These are phyloP conservation scores for Coemansia linderi DNA, from an alignment of 371 early-diverging fungal genomes.

Conservation along the genomic window DNA sequence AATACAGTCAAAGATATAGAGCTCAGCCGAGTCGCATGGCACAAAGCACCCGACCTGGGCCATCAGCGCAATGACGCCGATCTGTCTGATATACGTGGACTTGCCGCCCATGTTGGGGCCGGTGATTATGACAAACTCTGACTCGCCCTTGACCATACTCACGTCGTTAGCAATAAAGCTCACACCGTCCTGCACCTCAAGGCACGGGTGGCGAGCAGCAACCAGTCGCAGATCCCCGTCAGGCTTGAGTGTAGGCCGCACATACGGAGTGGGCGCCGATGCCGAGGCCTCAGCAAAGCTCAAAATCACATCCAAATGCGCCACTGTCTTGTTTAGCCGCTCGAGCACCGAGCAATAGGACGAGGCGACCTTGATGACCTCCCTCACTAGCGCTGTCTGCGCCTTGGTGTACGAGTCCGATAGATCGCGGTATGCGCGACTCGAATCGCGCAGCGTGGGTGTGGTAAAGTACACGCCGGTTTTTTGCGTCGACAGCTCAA, in stretches of 20 bases:
- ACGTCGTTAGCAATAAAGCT: slow-evolving; percentile 94
- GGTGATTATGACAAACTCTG: slow-evolving; percentile 78
- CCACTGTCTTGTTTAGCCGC: slow-evolving; percentile 70
- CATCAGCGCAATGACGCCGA: slow-evolving; percentile 89
- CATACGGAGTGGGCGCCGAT: slow-evolving; percentile 81
- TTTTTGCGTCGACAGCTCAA: slow-evolving; percentile 89
- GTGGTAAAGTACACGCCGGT: slow-evolving; percentile 90
- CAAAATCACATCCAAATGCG: slow-evolving; percentile 82
- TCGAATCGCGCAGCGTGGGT: slow-evolving; percentile 63
- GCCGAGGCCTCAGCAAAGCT: slow-evolving; percentile 87
- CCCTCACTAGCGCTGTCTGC: slow-evolving; percentile 77
- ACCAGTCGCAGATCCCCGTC: slow-evolving; percentile 66
- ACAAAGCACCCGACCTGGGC: slow-evolving; percentile 99
- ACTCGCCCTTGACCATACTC: slow-evolving; percentile 63
- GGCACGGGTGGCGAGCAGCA: slow-evolving; percentile 87
- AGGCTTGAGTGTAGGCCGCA: slow-evolving; percentile 69
- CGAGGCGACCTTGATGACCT: slow-evolving; percentile 82
- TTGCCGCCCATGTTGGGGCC: slow-evolving; percentile 98
- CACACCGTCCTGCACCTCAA: slow-evolving; percentile 92
- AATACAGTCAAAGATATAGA: slow-evolving; percentile 90
- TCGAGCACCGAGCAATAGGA: slow-evolving; percentile 83
- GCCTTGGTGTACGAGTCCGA: slow-evolving; percentile 64
- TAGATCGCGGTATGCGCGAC: slow-evolving; percentile 59
- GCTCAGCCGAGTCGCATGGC: slow-evolving; percentile 80
- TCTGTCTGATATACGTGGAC: slow-evolving; percentile 89